Base-by-base conservation (phyloP, 768 basidiomycete genomes). In the Tricholoma flavovirens region DNA sequence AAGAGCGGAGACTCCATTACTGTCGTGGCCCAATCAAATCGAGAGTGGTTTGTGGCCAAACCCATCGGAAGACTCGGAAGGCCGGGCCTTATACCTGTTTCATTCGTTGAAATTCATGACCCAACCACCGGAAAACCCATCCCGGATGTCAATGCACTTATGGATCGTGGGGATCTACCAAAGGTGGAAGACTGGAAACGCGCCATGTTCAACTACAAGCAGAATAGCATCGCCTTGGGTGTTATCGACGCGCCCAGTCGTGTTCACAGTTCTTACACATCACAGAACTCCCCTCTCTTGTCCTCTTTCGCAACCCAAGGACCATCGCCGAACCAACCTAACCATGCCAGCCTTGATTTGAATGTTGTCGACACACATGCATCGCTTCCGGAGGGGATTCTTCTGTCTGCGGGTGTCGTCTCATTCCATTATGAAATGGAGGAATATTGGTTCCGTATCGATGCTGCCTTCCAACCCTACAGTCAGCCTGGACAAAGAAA, bases 21-120 rank as follows among this genome's bases (percentile, higher is more conserved):
- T 15, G 93, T 99, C 58, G 97, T 98, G 55, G 97, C 97, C 0
- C 97, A 98, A 70, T 98, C 95, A n/a, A 99, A 98, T 67, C 92
- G 93, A 60, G 97, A 99, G 70, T 99, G 97, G 97, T 98, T 98
- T 70, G 97, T 99, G 49, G 97, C 97, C 24, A 99, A 99, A 72
- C 93, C 96, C 11, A 99, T 99, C 64, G 93, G 94, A 38, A 81
- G 84, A 54, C 82, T 99, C 17, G 96, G 97, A 29, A 88, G 95
- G 53, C 97, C 97, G 0, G 97, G 97, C 51, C 81, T 99, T 56
- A 98, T 99, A 56, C 97, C 97, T 5, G 95, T 93, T 51, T 86
- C 96, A 1, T 98, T 98, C 69, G 96, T 99, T 62, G 88, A 98
- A 71, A 88, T 98, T 49, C 90, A 93, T 56, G 95, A 99, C 70